Base-by-base conservation (phyloP, 2,329 filamentous ascomycete species). In the Ophiocordyceps sinensis region DNA sequence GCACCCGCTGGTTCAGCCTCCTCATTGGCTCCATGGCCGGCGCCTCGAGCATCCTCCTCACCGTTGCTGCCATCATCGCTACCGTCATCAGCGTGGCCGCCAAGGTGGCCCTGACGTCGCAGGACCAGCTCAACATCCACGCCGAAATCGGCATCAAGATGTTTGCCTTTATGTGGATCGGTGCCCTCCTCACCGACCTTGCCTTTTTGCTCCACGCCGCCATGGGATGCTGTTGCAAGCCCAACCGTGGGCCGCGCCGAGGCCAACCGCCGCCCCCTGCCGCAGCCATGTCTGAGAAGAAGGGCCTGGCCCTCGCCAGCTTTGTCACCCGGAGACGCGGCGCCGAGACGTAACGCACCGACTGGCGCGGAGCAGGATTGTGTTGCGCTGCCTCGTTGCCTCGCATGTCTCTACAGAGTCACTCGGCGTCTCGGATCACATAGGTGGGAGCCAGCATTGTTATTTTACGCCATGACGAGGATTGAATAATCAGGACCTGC, bases 101-200 rank as follows among this genome's bases (percentile, higher is more conserved):
- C 65, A 74, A 77, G 48, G 78, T 85, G 44, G 84, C 85, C 41
- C 77, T 93, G 50, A 77, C 77, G 19, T 71, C 71, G 5, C 77
- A 83, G 53, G 70, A 72, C 3, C 77, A 84, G 43, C 66, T 95
- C 40, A 91, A 94, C 58, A 87, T 95, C 50, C 58, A 64, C 10
- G 83, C 80, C 3, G 62, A 71, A 3, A 65, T 94, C 29, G 87
- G 87, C 6, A 62, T 58, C 30, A 71, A 76, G 49, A 88, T 94
- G 82, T 75, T 94, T 52, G 82, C 66, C 0, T 93, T 94, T 55
- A 89, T 94, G 81, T 96, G 89, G 88, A 73, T 86, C 26, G 84
- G 81, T 0, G 72, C 78, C 0, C 75, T 68, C 0, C 75, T 80
- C 45, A 73, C 75, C 1, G 62, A 85, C 5, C 53, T 88, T 17